Evolutionary conservation across 306 rosid species (phyloP).

Genomic region (Heteromeles arbutifolia): DNA sequence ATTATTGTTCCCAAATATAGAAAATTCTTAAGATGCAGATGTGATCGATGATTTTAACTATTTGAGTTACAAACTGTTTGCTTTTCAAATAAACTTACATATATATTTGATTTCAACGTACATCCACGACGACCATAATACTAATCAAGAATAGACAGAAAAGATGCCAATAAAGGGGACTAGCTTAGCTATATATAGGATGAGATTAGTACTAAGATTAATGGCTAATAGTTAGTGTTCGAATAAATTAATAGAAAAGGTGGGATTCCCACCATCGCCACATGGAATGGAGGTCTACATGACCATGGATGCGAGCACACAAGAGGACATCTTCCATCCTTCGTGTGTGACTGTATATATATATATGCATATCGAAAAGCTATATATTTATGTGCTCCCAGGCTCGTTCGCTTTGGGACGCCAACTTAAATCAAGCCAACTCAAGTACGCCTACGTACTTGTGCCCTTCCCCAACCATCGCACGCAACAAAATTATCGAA

Average conservation of each 20-base stretch:
- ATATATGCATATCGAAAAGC: background rate
- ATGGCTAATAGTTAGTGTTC: background rate
- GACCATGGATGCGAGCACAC: background rate
- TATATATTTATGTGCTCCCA: background rate
- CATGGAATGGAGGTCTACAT: background rate
- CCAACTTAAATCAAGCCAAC: background rate
- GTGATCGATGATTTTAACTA: too few species aligned
- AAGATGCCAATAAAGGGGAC: background rate
- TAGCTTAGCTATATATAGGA: too few species aligned
- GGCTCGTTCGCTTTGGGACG: background rate
- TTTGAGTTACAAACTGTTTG: too few species aligned
- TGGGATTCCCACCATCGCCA: background rate
- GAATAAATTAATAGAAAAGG: background rate
- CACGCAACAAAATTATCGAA: background rate
- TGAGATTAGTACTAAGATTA: background rate
- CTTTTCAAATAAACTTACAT: too few species aligned
- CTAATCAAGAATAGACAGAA: constrained; percentile 5
- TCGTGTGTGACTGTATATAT: background rate
- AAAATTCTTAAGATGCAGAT: too few species aligned
- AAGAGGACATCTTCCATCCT: background rate
- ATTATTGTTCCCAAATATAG: too few species aligned
- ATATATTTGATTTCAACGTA: too few species aligned
- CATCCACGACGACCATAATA: too few species aligned
- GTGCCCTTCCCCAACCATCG: background rate
- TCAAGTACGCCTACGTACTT: background rate